These are phyloP conservation scores for Hansenula lynferdii DNA, from an alignment of 1,139 yeast genomes.

Conservation along the genomic window DNA sequence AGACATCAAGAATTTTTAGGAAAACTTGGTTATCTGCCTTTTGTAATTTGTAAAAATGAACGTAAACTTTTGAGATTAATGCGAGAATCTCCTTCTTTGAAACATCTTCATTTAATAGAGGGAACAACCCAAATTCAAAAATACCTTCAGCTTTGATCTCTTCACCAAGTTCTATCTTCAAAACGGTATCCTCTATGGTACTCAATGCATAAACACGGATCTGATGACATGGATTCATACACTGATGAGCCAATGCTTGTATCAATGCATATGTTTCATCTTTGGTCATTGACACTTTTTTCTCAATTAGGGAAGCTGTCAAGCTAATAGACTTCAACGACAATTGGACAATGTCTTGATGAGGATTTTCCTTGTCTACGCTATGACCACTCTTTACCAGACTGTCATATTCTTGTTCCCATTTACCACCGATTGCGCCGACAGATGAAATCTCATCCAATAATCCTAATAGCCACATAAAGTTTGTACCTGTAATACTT, in stretches of 20 bases:
- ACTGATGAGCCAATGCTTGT: conserved; percentile 83
- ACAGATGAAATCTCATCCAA: conserved; percentile 78
- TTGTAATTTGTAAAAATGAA: conserved; percentile 46
- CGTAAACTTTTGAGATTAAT: conserved; percentile 65
- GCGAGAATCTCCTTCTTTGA: conserved; percentile 67
- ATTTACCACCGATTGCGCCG: conserved; percentile 76
- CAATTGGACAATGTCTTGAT: conserved; percentile 47
- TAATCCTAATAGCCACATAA: conserved; percentile 61
- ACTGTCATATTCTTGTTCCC: conserved; percentile 58
- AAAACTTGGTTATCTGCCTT: conserved; percentile 40
- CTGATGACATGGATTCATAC: conserved; percentile 83
- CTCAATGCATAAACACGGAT: conserved; percentile 61
- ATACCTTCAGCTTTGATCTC: conserved; percentile 47
- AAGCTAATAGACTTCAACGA: conserved; percentile 60
- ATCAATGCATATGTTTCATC: conserved; percentile 49
- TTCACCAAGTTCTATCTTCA: conserved; percentile 30
- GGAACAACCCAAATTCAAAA: conserved; percentile 71
- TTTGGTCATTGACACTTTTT: conserved; percentile 18
- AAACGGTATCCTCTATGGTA: conserved; percentile 42
- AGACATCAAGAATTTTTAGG: conserved; percentile 40
- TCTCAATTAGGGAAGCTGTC: conserved; percentile 44
- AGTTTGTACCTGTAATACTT: conserved; percentile 39
- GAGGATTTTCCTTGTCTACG: conserved; percentile 41
- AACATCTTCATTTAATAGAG: conserved; percentile 62
- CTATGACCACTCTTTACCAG: conserved; percentile 37